phyloP scores from a whole-genome alignment of 768 basidiomycete species.

The Lyophyllum semitale region DNA sequence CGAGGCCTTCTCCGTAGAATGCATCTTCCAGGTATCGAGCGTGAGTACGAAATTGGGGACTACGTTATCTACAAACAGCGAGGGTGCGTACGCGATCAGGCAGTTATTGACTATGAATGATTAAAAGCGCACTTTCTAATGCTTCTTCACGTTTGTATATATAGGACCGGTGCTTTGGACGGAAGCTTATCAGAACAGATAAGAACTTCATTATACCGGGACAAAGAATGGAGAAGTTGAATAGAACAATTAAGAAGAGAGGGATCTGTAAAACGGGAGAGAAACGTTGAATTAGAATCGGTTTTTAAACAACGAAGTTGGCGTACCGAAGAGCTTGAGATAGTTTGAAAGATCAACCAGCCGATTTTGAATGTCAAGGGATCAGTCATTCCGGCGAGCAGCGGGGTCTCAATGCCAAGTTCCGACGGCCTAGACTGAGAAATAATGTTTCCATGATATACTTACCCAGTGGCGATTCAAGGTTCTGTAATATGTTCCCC shows the following conservation, averaged over 20 bases:
- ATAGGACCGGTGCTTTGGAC: not conserved
- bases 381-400: not conserved
- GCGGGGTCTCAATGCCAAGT: too few species aligned
- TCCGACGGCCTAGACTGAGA: not conserved
- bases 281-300: too few species aligned
- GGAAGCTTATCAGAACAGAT: not conserved
- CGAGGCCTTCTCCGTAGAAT: conserved; percentile 42
- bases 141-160: not conserved
- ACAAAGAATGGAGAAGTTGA: too few species aligned
- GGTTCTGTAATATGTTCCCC: not conserved
- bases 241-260: too few species aligned
- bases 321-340: too few species aligned
- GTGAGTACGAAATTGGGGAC: conserved; percentile 47
- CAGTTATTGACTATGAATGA: not conserved
- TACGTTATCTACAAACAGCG: conserved; percentile 21
- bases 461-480: too few species aligned
- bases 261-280: too few species aligned
- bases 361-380: not conserved
- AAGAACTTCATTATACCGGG: not conserved
- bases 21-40: conserved; percentile 46
- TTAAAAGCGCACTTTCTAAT: not conserved
- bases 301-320: too few species aligned
- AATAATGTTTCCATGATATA: not conserved
- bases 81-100: too few species aligned
- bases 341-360: too few species aligned